Evolutionary conservation across 768 basidiomycete species (phyloP).

Genomic region (Paxillus rubicundulus): DNA sequence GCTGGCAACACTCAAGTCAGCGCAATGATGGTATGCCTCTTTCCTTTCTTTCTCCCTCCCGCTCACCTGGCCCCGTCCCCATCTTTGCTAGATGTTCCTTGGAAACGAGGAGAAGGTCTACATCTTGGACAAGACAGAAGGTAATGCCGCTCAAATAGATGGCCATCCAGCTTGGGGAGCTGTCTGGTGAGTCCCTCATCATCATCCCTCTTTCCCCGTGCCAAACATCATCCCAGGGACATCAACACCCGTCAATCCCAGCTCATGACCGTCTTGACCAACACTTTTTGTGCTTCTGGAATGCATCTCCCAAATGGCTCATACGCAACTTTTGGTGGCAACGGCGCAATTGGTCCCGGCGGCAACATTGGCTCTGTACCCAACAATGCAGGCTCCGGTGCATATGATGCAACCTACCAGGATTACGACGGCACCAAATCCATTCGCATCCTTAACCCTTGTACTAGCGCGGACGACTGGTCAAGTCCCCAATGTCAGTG

Average conservation of each 20-base stretch:
- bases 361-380: constrained; percentile 54
- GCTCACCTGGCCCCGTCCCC: not conserved
- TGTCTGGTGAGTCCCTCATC: constrained; percentile 46
- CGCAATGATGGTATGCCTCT: constrained; percentile 50
- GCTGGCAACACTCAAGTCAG: constrained; percentile 41
- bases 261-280: constrained; percentile 48
- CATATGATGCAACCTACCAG: constrained; percentile 65
- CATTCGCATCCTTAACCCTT: constrained; percentile 82
- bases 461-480: constrained; percentile 49
- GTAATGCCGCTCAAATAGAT: constrained; percentile 61
- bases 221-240: constrained; percentile 17
- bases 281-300: constrained; percentile 80
- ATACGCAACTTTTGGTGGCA: constrained; percentile 73
- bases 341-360: constrained; percentile 66
- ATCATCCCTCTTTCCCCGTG: not conserved
- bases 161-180: constrained; percentile 76
- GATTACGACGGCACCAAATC: constrained; percentile 79
- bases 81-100: constrained; percentile 62
- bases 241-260: constrained; percentile 18
- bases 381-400: constrained; percentile 45
- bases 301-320: constrained; percentile 82
- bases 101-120: constrained; percentile 81
- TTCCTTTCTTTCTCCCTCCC: not conserved
- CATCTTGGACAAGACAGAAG: constrained; percentile 89
- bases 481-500: constrained; percentile 56